These are phyloP conservation scores for Diversispora eburnea DNA, from an alignment of 192 early-diverging fungal species.

Conservation along the genomic window DNA sequence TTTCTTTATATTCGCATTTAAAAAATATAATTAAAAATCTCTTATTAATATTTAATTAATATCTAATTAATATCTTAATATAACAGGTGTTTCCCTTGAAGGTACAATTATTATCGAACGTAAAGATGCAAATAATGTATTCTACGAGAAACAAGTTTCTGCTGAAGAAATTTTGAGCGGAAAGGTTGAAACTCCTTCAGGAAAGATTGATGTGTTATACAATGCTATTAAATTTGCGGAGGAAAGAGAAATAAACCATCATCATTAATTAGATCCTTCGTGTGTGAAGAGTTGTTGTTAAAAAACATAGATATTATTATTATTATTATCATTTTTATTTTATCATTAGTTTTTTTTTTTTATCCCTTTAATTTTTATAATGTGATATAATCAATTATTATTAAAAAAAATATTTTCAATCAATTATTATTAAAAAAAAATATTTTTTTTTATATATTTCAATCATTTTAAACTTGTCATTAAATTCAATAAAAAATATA, in stretches of 20 bases:
- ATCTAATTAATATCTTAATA: conserved; percentile 24
- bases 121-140: conserved; percentile 74
- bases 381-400: too few species aligned
- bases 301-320: background rate
- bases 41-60: too few species aligned
- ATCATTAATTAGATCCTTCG: too few species aligned
- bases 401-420: too few species aligned
- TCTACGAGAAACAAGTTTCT: conserved; percentile 70
- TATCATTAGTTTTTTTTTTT: too few species aligned
- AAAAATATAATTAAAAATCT: too few species aligned
- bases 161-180: conserved; percentile 72
- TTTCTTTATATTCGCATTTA: too few species aligned
- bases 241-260: background rate
- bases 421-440: too few species aligned
- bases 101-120: conserved; percentile 81
- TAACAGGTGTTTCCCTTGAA: conserved; percentile 82
- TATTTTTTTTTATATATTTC: too few species aligned
- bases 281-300: background rate
- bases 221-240: conserved; percentile 3
- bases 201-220: background rate
- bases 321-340: too few species aligned
- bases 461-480: too few species aligned
- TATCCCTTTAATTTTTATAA: too few species aligned
- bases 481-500: background rate
- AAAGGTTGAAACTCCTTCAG: background rate